Evolutionary conservation across 257 asterid genomes (phyloP).

Genomic region (Fraxinus anomala): DNA sequence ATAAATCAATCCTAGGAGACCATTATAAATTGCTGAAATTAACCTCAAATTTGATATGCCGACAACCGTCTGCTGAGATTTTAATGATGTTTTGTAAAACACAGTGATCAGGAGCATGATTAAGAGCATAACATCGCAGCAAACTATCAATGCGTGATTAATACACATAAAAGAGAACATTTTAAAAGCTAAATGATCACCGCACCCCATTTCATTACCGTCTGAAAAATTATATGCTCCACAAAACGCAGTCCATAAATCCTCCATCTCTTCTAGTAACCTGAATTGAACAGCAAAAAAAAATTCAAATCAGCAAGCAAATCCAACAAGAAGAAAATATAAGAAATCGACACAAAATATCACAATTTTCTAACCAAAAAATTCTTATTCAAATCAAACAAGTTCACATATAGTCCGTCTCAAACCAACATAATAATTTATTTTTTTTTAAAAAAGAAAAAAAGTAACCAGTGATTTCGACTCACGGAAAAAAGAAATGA

Average conservation of each 20-base stretch:
- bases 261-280: slow-evolving; percentile 49
- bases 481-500: background rate
- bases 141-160: slow-evolving; percentile 45
- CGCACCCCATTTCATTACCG: slow-evolving; percentile 32
- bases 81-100: slow-evolving; percentile 45
- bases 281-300: slow-evolving; percentile 26
- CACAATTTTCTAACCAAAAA: background rate
- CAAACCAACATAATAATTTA: background rate
- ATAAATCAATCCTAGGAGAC: slow-evolving; percentile 54
- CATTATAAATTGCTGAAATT: slow-evolving; percentile 56
- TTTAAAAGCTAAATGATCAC: slow-evolving; percentile 37
- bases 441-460: background rate
- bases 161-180: slow-evolving; percentile 56
- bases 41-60: slow-evolving; percentile 53
- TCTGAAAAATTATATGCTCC: slow-evolving; percentile 42
- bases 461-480: background rate
- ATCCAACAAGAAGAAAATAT: background rate
- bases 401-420: background rate
- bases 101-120: slow-evolving; percentile 44
- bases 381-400: background rate
- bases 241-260: slow-evolving; percentile 58
- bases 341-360: background rate
- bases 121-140: slow-evolving; percentile 57
- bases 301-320: slow-evolving; percentile 21
- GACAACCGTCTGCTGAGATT: slow-evolving; percentile 29